phyloP scores from a whole-genome alignment of 305 asterid species.

The Rubia occidens region DNA sequence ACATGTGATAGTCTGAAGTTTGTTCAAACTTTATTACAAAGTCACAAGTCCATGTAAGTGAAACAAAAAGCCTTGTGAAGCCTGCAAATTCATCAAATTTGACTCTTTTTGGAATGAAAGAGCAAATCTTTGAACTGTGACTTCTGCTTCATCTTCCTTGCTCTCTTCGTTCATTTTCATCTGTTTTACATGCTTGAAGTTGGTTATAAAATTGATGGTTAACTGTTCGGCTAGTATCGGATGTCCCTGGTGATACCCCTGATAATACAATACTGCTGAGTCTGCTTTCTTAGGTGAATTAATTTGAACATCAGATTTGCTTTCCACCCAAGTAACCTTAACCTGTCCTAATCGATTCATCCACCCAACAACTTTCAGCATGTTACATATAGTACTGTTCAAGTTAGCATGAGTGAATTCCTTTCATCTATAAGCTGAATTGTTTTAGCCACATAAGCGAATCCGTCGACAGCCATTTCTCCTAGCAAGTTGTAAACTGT shows the following conservation, averaged over 20 bases:
- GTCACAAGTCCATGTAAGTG: background rate
- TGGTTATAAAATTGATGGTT: background rate
- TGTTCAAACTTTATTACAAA: background rate
- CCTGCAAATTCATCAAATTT: background rate
- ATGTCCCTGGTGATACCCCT: background rate
- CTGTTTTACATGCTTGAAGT: background rate
- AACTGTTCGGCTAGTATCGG: background rate
- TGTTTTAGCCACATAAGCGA: background rate
- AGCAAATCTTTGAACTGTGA: background rate
- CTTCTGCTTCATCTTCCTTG: background rate
- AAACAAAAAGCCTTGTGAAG: background rate
- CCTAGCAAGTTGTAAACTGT: slow-evolving; percentile 1
- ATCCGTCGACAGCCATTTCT: background rate
- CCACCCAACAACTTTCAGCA: background rate
- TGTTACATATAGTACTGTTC: background rate
- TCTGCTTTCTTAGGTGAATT: background rate
- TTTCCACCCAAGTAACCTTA: background rate
- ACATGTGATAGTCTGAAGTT: background rate
- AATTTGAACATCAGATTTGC: background rate
- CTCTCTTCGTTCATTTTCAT: background rate
- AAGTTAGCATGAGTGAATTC: background rate
- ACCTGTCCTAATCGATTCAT: no score
- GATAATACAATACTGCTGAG: background rate
- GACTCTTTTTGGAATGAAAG: background rate
- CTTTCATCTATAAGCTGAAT: background rate